phyloP scores from a whole-genome alignment of 257 asterid genomes.

The Paraleonurus japonicus region DNA sequence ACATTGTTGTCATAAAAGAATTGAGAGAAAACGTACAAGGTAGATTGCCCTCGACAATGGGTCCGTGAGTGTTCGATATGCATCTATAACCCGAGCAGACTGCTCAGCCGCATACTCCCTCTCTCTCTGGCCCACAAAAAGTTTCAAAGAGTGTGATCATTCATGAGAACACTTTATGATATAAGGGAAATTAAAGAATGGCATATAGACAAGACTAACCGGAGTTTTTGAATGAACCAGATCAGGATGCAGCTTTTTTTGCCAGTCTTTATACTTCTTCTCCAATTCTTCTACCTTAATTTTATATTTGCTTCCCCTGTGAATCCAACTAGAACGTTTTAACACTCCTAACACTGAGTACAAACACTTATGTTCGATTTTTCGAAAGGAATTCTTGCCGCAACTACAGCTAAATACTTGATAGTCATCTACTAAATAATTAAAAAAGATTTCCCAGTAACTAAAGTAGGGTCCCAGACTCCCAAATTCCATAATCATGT shows the following conservation, averaged over 20 bases:
- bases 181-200: conserved; percentile 4
- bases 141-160: neutral
- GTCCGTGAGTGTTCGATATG: conserved; percentile 78
- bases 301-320: conserved; percentile 60
- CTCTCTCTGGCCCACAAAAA: conserved; percentile 59
- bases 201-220: conserved; percentile 38
- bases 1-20: neutral
- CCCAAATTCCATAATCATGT: conserved; percentile 15
- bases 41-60: conserved; percentile 80
- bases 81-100: conserved; percentile 86
- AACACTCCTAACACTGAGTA: neutral
- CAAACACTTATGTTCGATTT: neutral
- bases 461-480: neutral
- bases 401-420: conserved; percentile 3
- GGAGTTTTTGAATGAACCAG: conserved; percentile 84
- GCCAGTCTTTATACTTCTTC: conserved; percentile 90
- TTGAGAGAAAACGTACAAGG: conserved; percentile 49
- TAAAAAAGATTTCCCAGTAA: neutral
- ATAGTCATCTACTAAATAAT: conserved; percentile 2
- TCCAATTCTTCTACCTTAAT: conserved; percentile 59
- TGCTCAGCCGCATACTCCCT: conserved; percentile 93
- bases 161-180: neutral
- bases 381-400: neutral
- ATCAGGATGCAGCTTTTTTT: conserved; percentile 97
- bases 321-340: conserved; percentile 18